These are phyloP conservation scores for Pseudevernia furfuracea DNA, from an alignment of 495 filamentous ascomycete genomes.

Conservation along the genomic window DNA sequence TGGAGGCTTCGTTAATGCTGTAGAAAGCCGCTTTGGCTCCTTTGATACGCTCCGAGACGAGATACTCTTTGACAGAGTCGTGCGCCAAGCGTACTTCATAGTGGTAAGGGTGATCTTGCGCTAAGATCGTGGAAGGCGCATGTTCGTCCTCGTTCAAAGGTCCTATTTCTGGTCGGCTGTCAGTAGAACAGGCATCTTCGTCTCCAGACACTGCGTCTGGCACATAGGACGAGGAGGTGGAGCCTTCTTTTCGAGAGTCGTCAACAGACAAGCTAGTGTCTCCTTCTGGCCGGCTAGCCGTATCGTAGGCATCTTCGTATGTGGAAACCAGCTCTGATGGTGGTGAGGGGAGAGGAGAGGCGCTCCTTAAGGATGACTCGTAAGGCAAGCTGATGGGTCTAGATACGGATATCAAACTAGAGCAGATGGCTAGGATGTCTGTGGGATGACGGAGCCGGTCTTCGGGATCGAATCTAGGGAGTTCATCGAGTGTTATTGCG, in stretches of 20 bases:
- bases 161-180: background rate
- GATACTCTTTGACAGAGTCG: slow-evolving; percentile 37
- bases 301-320: background rate
- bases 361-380: background rate
- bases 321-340: background rate
- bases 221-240: background rate
- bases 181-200: background rate
- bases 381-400: background rate
- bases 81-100: slow-evolving; percentile 28
- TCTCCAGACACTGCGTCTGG: background rate
- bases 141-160: background rate
- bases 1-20: background rate
- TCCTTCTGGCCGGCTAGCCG: background rate
- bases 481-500: background rate
- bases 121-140: no score
- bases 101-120: background rate
- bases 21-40: background rate
- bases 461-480: slow-evolving; percentile 22
- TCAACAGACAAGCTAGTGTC: background rate
- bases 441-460: slow-evolving; percentile 23
- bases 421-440: slow-evolving; percentile 28
- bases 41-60: slow-evolving; percentile 15
- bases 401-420: slow-evolving; percentile 25
- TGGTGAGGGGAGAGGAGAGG: background rate
- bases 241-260: background rate